These are phyloP conservation scores for Hortaea werneckii DNA, from an alignment of 2,329 filamentous ascomycete genomes.

Conservation along the genomic window DNA sequence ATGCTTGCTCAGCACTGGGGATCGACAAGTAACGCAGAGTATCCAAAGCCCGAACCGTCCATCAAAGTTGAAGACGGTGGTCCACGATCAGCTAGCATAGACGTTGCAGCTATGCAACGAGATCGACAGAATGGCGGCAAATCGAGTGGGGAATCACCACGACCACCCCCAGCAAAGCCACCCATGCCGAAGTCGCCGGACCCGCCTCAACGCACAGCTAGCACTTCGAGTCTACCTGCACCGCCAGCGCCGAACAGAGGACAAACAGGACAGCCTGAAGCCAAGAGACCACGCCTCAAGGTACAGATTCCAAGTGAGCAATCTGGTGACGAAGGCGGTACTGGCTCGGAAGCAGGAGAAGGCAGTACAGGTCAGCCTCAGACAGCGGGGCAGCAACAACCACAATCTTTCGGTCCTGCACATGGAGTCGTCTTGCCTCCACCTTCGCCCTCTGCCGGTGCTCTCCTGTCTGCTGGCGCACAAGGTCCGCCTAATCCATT, in stretches of 20 bases:
- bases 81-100: slow-evolving; percentile 54
- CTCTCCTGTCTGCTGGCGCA: slow-evolving; percentile 80
- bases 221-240: slow-evolving; percentile 56
- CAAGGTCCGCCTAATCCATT: slow-evolving; percentile 92
- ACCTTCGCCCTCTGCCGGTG: slow-evolving; percentile 79
- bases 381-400: slow-evolving; percentile 34
- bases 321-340: slow-evolving; percentile 62
- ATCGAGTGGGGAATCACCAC: slow-evolving; percentile 42
- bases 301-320: slow-evolving; percentile 92
- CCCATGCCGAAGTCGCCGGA: slow-evolving; percentile 12
- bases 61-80: slow-evolving; percentile 32
- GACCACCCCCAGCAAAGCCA: slow-evolving; percentile 36
- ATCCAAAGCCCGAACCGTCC: slow-evolving; percentile 33
- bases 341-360: slow-evolving; percentile 54
- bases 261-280: slow-evolving; percentile 61
- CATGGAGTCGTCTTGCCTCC: slow-evolving; percentile 75
- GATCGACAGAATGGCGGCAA: slow-evolving; percentile 28
- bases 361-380: slow-evolving; percentile 51
- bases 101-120: slow-evolving; percentile 49
- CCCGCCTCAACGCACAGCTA: slow-evolving; percentile 41
- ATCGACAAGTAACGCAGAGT: slow-evolving; percentile 43
- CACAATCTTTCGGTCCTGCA: slow-evolving; percentile 2
- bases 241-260: slow-evolving; percentile 65
- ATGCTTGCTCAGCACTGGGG: slow-evolving; percentile 72
- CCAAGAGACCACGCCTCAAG: slow-evolving; percentile 71